Evolutionary conservation across 192 early-diverging fungal genomes (phyloP).

Genomic region (Coemansia sp.): DNA sequence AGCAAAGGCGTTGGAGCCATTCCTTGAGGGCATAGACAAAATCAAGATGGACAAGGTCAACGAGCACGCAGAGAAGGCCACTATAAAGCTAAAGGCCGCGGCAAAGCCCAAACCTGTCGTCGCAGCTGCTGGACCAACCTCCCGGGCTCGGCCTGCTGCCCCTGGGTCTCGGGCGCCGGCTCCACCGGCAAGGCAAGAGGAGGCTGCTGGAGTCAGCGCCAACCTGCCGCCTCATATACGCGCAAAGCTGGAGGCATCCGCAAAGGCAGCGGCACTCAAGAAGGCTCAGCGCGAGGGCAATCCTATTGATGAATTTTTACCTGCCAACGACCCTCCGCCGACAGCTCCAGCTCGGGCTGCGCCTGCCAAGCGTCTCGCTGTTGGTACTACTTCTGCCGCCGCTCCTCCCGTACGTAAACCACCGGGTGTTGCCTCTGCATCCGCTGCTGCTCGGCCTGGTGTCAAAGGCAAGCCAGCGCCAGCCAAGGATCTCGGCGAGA

Average conservation of each 20-base stretch:
- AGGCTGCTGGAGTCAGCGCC: constrained; percentile 31
- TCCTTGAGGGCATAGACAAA: constrained; percentile 84
- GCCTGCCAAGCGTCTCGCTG: constrained; percentile 11
- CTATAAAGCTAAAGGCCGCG: constrained; percentile 68
- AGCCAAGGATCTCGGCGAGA: constrained; percentile 52
- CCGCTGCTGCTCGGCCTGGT: constrained; percentile 39
- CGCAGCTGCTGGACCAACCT: constrained; percentile 14
- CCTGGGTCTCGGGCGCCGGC: neutral
- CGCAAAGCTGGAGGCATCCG: constrained; percentile 56
- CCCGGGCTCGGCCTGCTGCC: constrained; percentile 22
- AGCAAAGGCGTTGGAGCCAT: constrained; percentile 70
- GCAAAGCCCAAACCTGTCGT: constrained; percentile 43
- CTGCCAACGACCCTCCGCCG: constrained; percentile 32
- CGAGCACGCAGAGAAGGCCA: constrained; percentile 88
- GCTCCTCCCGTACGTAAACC: constrained; percentile 36
- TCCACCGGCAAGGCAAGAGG: neutral
- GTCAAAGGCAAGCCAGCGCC: constrained; percentile 29
- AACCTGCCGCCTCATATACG: constrained; percentile 52
- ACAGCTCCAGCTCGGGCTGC: constrained; percentile 24
- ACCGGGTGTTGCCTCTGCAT: constrained; percentile 21
- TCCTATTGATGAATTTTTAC: constrained; percentile 31
- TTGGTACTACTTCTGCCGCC: constrained; percentile 41
- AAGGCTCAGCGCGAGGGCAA: constrained; percentile 53
- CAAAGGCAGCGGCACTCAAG: constrained; percentile 49
- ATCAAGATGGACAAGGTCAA: constrained; percentile 84